Percentiles rank a stretch among this genome's conserved stretches.
phyloP scores from a whole-genome alignment of 768 basidiomycete genomes.

The Pleurotus djamor region DNA sequence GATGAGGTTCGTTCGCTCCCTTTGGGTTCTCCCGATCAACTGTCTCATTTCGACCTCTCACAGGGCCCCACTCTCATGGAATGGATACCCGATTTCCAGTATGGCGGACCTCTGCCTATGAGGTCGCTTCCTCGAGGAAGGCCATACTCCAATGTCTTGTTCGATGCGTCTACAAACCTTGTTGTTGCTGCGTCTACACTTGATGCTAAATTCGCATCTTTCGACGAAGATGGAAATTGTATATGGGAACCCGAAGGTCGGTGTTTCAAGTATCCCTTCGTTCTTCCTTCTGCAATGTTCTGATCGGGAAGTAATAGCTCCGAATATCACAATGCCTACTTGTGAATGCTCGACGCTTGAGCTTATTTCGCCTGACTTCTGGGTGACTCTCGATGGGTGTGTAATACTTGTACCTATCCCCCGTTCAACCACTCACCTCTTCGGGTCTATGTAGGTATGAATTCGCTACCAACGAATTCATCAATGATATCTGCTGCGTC shows the following conservation, averaged over 20 bases:
- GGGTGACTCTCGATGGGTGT: constrained; percentile 91
- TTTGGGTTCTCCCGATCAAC: constrained; percentile 3
- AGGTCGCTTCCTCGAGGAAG: constrained; percentile 68
- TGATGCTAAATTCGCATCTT: constrained; percentile 77
- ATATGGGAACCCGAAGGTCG: constrained; percentile 79
- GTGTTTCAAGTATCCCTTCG: constrained; percentile 13
- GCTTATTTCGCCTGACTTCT: constrained; percentile 84
- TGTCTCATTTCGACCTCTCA: constrained; percentile 6
- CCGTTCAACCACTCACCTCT: background rate
- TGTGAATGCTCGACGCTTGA: constrained; percentile 87
- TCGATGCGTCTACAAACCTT: constrained; percentile 77
- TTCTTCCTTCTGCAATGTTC: background rate
- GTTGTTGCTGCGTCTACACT: constrained; percentile 81
- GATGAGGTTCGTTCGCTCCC: constrained; percentile 62
- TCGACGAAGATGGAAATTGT: constrained; percentile 78
- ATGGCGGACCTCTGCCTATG: constrained; percentile 71
- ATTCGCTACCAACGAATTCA: constrained; percentile 91
- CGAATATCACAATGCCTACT: constrained; percentile 68
- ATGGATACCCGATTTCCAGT: constrained; percentile 74
- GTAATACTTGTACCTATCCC: constrained; percentile 18
- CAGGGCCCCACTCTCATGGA: constrained; percentile 80
- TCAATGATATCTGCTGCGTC: constrained; percentile 80
- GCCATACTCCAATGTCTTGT: constrained; percentile 80
- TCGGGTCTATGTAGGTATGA: constrained; percentile 62
- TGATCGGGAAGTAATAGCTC: constrained; percentile 35